Percentiles rank a stretch among this genome's conserved stretches.
Evolutionary conservation across 106 monocot species (phyloP).

Genomic region (Iris macrosiphon): DNA sequence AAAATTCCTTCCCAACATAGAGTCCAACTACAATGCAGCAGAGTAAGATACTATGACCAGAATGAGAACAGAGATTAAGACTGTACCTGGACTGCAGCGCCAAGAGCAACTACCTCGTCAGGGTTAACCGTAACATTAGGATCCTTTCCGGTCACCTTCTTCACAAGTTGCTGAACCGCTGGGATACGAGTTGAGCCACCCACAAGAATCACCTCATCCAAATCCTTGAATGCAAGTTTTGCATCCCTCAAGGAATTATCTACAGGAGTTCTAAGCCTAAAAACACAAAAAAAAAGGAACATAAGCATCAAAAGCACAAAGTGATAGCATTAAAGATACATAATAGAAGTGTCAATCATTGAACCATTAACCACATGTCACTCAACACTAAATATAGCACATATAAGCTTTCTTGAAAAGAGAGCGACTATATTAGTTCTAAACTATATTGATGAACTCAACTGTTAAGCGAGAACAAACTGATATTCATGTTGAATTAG

Average conservation of each 20-base stretch:
- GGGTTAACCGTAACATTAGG: constrained; percentile 95
- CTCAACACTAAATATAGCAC: too few relatives aligned
- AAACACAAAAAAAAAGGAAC: neutral
- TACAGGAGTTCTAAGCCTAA: constrained; percentile 71
- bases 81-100: constrained; percentile 84
- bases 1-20: too few relatives aligned
- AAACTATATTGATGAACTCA: too few relatives aligned
- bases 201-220: constrained; percentile 86
- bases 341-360: too few relatives aligned
- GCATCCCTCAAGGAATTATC: constrained; percentile 72
- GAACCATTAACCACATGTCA: too few relatives aligned
- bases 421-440: too few relatives aligned
- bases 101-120: constrained; percentile 91
- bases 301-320: too few relatives aligned
- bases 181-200: constrained; percentile 89
- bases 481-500: too few relatives aligned
- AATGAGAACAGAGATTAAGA: neutral
- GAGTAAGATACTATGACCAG: neutral
- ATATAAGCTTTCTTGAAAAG: too few relatives aligned
- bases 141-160: constrained; percentile 75
- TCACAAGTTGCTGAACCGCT: constrained; percentile 81
- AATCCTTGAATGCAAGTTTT: constrained; percentile 64
- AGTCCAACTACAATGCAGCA: too few relatives aligned
- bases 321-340: too few relatives aligned
- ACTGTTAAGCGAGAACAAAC: too few relatives aligned